phyloP scores from a whole-genome alignment of 768 basidiomycete genomes.

The Pisolithus orientalis region DNA sequence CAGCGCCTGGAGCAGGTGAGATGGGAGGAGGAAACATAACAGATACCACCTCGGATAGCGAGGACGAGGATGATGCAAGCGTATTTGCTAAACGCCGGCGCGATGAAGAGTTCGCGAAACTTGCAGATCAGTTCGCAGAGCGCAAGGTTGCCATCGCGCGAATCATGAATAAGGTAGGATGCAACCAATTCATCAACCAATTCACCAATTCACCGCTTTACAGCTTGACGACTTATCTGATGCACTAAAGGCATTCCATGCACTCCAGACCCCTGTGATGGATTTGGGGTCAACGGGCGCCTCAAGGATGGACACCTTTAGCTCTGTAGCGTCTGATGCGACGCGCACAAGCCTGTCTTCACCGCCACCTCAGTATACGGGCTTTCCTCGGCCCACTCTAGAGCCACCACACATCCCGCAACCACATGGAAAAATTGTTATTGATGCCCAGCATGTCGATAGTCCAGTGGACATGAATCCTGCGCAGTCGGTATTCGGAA shows the following conservation, averaged over 20 bases:
- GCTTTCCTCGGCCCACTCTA: constrained; percentile 14
- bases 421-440: constrained; percentile 15
- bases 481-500: constrained; percentile 5
- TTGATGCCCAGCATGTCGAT: constrained; percentile 19
- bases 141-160: constrained; percentile 61
- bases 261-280: constrained; percentile 35
- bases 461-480: constrained; percentile 25
- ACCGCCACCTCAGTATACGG: constrained; percentile 1
- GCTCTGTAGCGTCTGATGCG: constrained; percentile 17
- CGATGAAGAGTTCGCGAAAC: constrained; percentile 62
- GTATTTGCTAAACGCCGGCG: constrained; percentile 48
- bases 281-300: constrained; percentile 21
- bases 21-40: constrained; percentile 12
- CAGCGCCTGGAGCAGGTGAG: constrained; percentile 1
- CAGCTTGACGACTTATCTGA: constrained; percentile 27
- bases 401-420: background rate
- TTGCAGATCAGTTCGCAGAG: constrained; percentile 63
- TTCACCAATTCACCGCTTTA: background rate
- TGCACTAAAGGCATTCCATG: constrained; percentile 38
- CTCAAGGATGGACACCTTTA: constrained; percentile 26
- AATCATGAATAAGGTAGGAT: constrained; percentile 65
- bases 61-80: constrained; percentile 41
- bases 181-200: background rate
- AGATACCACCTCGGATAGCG: constrained; percentile 16
- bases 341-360: constrained; percentile 15